Evolutionary conservation across 2,329 filamentous ascomycete genomes (phyloP), one percentile per base, ranked within the genome.

Genomic region (Alternaria solani): DNA sequence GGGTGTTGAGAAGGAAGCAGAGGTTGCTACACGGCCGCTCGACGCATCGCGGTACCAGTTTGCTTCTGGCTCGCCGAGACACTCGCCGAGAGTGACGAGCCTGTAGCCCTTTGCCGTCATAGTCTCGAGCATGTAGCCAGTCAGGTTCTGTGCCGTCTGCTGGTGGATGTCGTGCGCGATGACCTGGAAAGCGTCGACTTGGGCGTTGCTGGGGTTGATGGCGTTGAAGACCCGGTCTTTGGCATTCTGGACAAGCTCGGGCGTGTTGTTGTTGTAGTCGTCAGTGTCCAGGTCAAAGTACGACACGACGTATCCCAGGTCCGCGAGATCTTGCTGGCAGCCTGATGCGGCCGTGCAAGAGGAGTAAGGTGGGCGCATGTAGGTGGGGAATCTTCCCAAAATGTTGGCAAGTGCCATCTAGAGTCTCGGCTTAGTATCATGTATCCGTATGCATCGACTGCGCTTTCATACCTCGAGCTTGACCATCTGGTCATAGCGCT

Each of bases 261-360:
- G 71, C 6, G 70, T 73, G 46, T 74, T 44, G 34, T 78, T 72
- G 59, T 74, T 71, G 62, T 78, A 78, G 56, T 77, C 65, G 36
- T 86, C 83, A 2, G 86, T 83, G 68, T 89, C 87, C 30, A 89
- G 76, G 65, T 89, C 84, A 69, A 88, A 82, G 67, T 86, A 88
- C 61, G 87, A 84, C 67, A 88, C 81, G 66, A 86, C 85, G 78
- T 88, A 88, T 56, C 84, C 84, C 49, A 88, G 70, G 51, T 68
- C 73, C 14, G 76, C 69, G 63, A 81, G 65, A 39, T 79, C 75
- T 20, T 69, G 62, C 64, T 76, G 70, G 67, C 81, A 68, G 25
- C 65, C 65, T 14, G 65, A 83, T 5, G 74, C 77, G 11, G 43
- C 51, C 5, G 63, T 65, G 69, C 83, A 84, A 63, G 82, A 81